Evolutionary conservation across 139 green algal species (phyloP).

Genomic region (Coelastrella sp.): DNA sequence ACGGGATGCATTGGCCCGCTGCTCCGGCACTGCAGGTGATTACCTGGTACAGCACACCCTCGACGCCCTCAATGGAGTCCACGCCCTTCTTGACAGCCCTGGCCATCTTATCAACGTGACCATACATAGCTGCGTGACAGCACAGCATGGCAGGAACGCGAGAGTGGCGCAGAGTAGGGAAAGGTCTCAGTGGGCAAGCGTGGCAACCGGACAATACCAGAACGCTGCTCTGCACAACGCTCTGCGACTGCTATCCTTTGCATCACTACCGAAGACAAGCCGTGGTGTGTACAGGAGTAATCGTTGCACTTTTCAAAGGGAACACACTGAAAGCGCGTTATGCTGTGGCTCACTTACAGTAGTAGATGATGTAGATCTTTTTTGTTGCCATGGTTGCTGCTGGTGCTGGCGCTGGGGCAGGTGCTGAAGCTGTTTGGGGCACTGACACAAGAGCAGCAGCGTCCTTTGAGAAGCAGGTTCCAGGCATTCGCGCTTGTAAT

Average conservation of each 20-base stretch:
- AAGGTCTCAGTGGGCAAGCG: neutral
- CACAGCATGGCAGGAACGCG: neutral
- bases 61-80: slow-evolving; percentile 69
- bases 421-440: neutral
- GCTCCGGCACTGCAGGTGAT: neutral
- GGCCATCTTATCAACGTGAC: slow-evolving; percentile 75
- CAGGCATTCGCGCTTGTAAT: neutral
- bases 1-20: no score
- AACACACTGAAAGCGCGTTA: neutral
- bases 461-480: neutral
- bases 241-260: neutral
- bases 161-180: neutral
- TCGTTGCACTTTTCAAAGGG: neutral
- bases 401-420: neutral
- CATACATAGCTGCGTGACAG: slow-evolving; percentile 65
- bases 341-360: slow-evolving; percentile 31
- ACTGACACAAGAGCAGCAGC: neutral
- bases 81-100: slow-evolving; percentile 69
- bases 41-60: slow-evolving; percentile 76
- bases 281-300: neutral
- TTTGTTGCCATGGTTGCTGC: slow-evolving; percentile 24
- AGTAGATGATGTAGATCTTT: slow-evolving; percentile 52
- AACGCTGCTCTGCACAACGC: neutral
- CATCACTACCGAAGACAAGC: neutral
- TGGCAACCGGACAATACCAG: neutral